Base-by-base conservation (phyloP, 768 basidiomycete species). In the Serpula lacrymans region DNA sequence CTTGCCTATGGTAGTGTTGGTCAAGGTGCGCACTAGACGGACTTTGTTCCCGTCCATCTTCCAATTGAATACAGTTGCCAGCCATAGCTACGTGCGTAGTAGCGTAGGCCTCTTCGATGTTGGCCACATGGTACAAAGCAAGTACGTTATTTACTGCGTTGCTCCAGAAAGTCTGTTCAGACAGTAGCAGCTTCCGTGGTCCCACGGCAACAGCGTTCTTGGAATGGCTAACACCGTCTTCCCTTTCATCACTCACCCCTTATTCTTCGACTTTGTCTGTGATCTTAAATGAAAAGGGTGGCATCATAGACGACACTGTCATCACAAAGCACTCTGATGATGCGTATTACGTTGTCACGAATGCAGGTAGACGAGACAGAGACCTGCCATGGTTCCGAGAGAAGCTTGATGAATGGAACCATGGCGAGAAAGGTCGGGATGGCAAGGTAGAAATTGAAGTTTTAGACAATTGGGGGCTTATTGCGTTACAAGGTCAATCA, bases 101-200 rank as follows among this genome's bases (percentile, higher is more conserved):
- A 75, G 74, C 25, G 88, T 78, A 1, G 93, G 93, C 1, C 70
- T 99, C 23, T 99, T 99, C 59, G 96, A 99, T 56, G 96, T 99
- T 20, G 90, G 90, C 16, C 96, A 99, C 63, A 99, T 99, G 95
- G 88, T 98, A 12, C 95, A 98, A 60, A 80, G 82, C 24, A 85
- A 80, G 90, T 92, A 53, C 34, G 77, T 42, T 25, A 39, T n/a
- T 10, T 22, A 32, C 27, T 27, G 25, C 3, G 20, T 39, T 22
- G 2, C 7, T 27, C 26, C n/a, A n/a, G n/a, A n/a, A n/a, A n/a
- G n/a, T n/a, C n/a, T 12, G 17, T 43, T 25, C 3, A 20, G 29
- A 7, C 21, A 3, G 36, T 45, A 43, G 32, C 54, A 92, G 88
- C 51, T 92, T 95, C 70, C 81, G 79, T 18, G 95, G 94, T 3